Evolutionary conservation across 139 green algal genomes (phyloP), one percentile per base, ranked within the genome.

Genomic region (Pedinophyceae sp.): DNA sequence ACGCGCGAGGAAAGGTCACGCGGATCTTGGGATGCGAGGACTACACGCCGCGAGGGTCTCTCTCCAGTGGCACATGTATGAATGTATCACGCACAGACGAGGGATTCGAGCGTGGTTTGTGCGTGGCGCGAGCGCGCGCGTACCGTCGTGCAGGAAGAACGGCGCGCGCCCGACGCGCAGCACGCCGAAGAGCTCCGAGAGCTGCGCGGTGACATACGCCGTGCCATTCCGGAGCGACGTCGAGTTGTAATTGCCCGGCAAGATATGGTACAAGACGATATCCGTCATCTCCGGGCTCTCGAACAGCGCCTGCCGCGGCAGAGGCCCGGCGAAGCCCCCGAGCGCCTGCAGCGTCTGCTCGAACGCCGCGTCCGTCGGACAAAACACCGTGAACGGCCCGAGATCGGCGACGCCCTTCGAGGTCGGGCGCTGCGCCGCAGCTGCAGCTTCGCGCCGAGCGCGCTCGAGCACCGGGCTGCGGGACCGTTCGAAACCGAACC

Each of bases 251-350:
- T 38, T 30, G 2, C 76, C 76, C 0, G 65, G 61, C 19, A 84
- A 27, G 48, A 84, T 71, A 55, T 84, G 76, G 64, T 81, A 81
- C 57, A 63, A 46, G 50, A 84, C 52, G 54, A 84, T 84, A 54
- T 76, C 65, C 30, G 63, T 69, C 20, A 84, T 57, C 61, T 79
- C 66, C 4, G 73, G 76, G 55, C 76, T 57, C 6, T 7, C 45
- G 20, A 72, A 60, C 34, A 84, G 59, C 20, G 41, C 52, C 1
- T 71, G 58, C 45, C 71, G 57, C 1, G 69, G 60, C 48, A 84
- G 66, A 13, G 49, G 27, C 20, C 27, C 29, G 22, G 15, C 20
- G 24, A 55, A 41, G 24, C 49, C 27, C 20, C 49, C 49, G 20
- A 55, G 27, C 49, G 27, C 49, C 49, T 55, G 27, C 20, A 55